phyloP scores from a whole-genome alignment of 1,284 basidiomycete species.

The Ganoderma lucidum region DNA sequence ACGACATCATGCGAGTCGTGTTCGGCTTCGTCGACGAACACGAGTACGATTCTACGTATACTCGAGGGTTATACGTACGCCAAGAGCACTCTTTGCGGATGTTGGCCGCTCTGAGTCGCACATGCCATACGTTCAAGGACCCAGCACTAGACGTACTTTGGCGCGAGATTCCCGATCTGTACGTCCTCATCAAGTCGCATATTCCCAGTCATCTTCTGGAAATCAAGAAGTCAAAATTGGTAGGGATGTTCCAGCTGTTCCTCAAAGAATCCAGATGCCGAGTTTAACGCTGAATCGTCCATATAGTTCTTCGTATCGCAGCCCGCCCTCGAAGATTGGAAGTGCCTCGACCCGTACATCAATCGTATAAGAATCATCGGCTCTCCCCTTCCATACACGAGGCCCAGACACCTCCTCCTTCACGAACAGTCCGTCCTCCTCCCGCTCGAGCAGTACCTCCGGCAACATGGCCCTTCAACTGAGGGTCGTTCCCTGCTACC shows the following conservation, averaged over 20 bases:
- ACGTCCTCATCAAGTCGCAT: conserved; percentile 2
- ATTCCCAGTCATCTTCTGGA: background rate
- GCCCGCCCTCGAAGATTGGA: conserved; percentile 6
- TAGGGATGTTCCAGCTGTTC: background rate
- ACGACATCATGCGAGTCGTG: background rate
- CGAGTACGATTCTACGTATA: background rate
- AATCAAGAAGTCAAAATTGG: background rate
- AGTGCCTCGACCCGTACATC: conserved; percentile 5
- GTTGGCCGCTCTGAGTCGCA: conserved; percentile 69
- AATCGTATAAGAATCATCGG: background rate
- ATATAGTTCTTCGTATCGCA: background rate
- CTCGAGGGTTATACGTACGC: background rate
- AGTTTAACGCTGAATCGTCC: background rate
- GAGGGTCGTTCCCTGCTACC: background rate
- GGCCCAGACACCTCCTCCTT: background rate
- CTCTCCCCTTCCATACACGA: background rate
- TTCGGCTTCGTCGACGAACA: conserved; percentile 5
- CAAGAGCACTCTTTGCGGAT: conserved; percentile 35
- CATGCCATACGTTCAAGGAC: conserved; percentile 70
- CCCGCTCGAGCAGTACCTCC: background rate
- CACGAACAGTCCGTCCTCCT: background rate
- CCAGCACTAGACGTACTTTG: conserved; percentile 71
- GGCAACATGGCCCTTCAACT: background rate
- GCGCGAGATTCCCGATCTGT: conserved; percentile 52
- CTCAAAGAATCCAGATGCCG: too few species aligned